Evolutionary conservation across 1,139 yeast genomes (phyloP).

Genomic region (Pichia sp.): DNA sequence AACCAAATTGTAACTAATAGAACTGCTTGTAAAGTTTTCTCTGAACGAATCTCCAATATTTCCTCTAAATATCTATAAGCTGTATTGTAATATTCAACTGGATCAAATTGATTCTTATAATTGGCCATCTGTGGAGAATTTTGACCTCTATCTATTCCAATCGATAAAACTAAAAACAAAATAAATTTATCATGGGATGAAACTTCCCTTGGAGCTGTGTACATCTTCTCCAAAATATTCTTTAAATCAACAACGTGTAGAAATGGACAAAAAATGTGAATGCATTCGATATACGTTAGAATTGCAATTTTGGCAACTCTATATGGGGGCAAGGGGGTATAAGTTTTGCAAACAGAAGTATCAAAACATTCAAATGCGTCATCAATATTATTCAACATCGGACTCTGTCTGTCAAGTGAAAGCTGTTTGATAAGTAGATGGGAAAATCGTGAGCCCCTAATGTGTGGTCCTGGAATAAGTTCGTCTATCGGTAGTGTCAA

Average conservation of each 20-base stretch:
- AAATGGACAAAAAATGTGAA: constrained; percentile 20
- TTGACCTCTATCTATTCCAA: constrained; percentile 14
- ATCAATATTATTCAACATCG: constrained; percentile 1
- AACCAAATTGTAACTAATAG: constrained; percentile 20
- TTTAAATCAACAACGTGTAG: constrained; percentile 14
- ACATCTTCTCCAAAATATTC: constrained; percentile 9
- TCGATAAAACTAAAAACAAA: constrained; percentile 20
- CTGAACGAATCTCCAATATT: constrained; percentile 17
- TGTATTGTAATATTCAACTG: constrained; percentile 20
- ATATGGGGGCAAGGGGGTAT: constrained; percentile 19
- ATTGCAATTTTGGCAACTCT: constrained; percentile 16
- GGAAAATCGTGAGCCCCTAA: constrained; percentile 20
- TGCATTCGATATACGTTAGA: constrained; percentile 15
- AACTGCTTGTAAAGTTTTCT: constrained; percentile 19
- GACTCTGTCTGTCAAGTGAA: constrained; percentile 14
- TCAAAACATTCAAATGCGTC: constrained; percentile 17
- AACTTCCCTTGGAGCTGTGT: constrained; percentile 13
- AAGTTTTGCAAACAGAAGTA: constrained; percentile 11
- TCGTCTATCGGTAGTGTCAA: constrained; percentile 15
- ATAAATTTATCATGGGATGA: constrained; percentile 19
- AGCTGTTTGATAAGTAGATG: constrained; percentile 19
- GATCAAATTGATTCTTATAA: constrained; percentile 17
- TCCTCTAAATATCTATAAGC: constrained; percentile 20
- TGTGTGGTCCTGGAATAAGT: constrained; percentile 17
- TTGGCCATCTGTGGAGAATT: constrained; percentile 6